Evolutionary conservation across 2,329 filamentous ascomycete genomes (phyloP).

Genomic region (Cladosporium sp.): DNA sequence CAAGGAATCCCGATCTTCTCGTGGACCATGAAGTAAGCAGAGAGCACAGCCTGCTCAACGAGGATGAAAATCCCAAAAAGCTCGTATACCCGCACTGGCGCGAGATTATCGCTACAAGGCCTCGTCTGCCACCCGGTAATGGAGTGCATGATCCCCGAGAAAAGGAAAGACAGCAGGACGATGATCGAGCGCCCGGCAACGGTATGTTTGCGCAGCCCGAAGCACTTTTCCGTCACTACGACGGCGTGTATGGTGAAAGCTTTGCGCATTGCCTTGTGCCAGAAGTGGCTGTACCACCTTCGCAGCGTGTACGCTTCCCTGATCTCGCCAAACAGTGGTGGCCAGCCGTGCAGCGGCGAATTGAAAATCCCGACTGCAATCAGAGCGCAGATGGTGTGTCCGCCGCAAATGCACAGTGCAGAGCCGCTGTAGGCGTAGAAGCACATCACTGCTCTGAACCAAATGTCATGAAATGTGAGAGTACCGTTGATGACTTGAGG

Average conservation of each 20-base stretch:
- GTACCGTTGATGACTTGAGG: conserved; percentile 10
- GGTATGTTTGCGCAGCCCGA: neutral
- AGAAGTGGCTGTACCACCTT: conserved; percentile 18
- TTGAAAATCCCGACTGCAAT: conserved; percentile 11
- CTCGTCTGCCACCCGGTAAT: conserved; percentile 8
- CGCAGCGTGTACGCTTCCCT: conserved; percentile 14
- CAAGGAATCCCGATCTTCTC: conserved; percentile 1
- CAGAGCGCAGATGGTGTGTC: conserved; percentile 13
- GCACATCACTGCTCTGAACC: conserved; percentile 1
- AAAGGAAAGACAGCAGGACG: conserved; percentile 12
- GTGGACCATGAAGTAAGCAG: neutral
- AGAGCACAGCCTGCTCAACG: conserved; percentile 4
- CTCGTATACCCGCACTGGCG: neutral
- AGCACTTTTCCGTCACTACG: neutral
- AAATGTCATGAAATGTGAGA: neutral
- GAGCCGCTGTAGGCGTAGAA: conserved; percentile 13
- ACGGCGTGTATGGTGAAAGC: conserved; percentile 17
- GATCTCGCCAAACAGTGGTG: conserved; percentile 7
- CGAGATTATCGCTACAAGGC: neutral
- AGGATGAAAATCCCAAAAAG: conserved; percentile 1
- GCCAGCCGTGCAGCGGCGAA: conserved; percentile 11
- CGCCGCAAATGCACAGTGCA: conserved; percentile 3
- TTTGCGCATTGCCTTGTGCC: conserved; percentile 18
- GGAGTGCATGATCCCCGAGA: conserved; percentile 15
- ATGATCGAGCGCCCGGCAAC: neutral